A percentile compares a stretch with the other conserved stretches of the same genome.
phyloP scores from a whole-genome alignment of 352 stramenopile genomes.

The Phytopythium montanum region DNA sequence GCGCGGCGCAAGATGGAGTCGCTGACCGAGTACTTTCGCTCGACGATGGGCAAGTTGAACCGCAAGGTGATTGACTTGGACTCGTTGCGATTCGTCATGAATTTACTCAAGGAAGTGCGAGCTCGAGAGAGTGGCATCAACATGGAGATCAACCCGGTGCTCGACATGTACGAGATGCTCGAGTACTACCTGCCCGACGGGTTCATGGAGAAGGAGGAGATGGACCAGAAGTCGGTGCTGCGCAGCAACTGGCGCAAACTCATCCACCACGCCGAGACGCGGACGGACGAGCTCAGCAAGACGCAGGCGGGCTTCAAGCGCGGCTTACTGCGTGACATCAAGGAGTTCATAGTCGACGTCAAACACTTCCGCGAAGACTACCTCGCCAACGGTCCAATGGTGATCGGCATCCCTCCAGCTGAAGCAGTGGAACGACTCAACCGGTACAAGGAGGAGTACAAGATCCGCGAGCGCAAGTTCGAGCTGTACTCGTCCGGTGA shows the following conservation, averaged over 20 bases:
- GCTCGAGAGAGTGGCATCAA: conserved; percentile 97
- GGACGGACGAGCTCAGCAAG: conserved; percentile 95
- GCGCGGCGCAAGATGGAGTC: conserved; percentile 91
- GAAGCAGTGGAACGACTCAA: conserved; percentile 97
- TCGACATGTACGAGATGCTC: conserved; percentile 99
- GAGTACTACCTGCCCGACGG: conserved; percentile 91
- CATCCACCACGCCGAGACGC: conserved; percentile 92
- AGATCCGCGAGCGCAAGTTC: conserved; percentile 97
- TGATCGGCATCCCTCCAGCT: conserved; percentile 95
- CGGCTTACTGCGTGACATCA: conserved; percentile 94
- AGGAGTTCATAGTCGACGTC: conserved; percentile 96
- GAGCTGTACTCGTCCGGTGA: conserved; percentile 96
- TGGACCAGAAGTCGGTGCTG: conserved; percentile 98
- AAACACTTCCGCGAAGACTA: conserved; percentile 96
- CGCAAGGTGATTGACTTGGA: conserved; percentile 96
- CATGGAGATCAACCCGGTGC: conserved; percentile 97
- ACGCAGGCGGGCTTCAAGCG: conserved; percentile 96
- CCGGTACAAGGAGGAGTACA: conserved; percentile 97
- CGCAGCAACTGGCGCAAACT: conserved; percentile 97
- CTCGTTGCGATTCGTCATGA: conserved; percentile 97
- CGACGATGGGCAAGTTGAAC: conserved; percentile 91
- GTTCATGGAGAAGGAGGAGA: conserved; percentile 99
- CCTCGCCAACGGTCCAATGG: conserved; percentile 95
- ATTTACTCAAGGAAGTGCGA: conserved; percentile 96
- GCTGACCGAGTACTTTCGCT: conserved; percentile 96